Percentiles rank a stretch among this genome's conserved stretches.
These are phyloP conservation scores for Globisporangium paroecandrum DNA, from an alignment of 352 stramenopile species.

Conservation along the genomic window DNA sequence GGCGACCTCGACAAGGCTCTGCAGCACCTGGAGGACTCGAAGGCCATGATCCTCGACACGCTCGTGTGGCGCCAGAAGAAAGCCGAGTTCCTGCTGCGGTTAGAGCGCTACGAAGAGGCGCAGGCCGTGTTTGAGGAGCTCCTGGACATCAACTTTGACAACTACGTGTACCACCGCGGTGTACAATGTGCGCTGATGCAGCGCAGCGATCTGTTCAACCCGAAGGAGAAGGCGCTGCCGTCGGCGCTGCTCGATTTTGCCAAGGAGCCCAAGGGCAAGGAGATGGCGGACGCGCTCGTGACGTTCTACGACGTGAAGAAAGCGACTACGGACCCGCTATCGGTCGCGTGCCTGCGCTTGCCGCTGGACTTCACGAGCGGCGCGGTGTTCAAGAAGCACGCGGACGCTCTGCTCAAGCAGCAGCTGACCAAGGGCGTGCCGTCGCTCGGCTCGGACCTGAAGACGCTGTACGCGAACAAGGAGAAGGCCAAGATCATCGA, in stretches of 20 bases:
- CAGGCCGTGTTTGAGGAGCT: slow-evolving; percentile 63
- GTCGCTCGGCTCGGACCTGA: slow-evolving; percentile 92
- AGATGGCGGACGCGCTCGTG: slow-evolving; percentile 46
- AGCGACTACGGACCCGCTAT: slow-evolving; percentile 52
- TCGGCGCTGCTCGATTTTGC: slow-evolving; percentile 51
- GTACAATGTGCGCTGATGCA: slow-evolving; percentile 80
- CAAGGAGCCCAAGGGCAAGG: slow-evolving; percentile 36
- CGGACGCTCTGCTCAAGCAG: slow-evolving; percentile 55
- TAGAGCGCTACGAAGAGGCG: slow-evolving; percentile 68
- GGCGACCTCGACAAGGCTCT: slow-evolving; percentile 84
- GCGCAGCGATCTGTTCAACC: slow-evolving; percentile 49
- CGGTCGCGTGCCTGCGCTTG: slow-evolving; percentile 86
- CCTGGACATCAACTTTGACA: slow-evolving; percentile 88
- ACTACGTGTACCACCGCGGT: slow-evolving; percentile 87
- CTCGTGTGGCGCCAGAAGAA: slow-evolving; percentile 77
- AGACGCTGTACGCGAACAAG: slow-evolving; percentile 79
- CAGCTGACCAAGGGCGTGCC: slow-evolving; percentile 91
- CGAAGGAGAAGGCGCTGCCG: slow-evolving; percentile 37
- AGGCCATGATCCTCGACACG: slow-evolving; percentile 72
- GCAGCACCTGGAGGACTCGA: slow-evolving; percentile 79
- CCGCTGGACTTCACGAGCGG: slow-evolving; percentile 87
- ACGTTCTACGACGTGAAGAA: slow-evolving; percentile 53
- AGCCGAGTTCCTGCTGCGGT: slow-evolving; percentile 61
- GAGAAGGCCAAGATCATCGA: slow-evolving; percentile 62
- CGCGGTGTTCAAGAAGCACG: slow-evolving; percentile 65